Evolutionary conservation across 192 early-diverging fungal genomes (phyloP), one percentile per base, ranked within the genome.

Genomic region (Backusella parvicylindrica): DNA sequence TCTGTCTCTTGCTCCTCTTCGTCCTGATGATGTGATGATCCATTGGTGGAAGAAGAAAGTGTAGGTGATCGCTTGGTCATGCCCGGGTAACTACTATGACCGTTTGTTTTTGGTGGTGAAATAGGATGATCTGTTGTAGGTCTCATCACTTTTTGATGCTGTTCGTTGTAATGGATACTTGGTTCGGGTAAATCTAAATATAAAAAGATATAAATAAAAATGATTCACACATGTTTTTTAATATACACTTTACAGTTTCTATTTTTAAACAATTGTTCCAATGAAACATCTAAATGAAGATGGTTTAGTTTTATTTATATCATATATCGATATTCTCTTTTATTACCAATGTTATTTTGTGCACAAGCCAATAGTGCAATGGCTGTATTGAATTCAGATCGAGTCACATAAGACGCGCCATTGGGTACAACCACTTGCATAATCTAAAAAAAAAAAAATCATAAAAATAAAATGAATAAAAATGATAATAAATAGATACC

Each of bases 261-360:
- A 76, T 90, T 89, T 37, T 84, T 82, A 50, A 84, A 80, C 15
- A 94, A 70, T 50, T 83, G 86, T 41, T 91, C 89, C 40, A 92
- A 81, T 8, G 92, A 86, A 28, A 90, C 81, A 64, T 88, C 83
- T 84, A 38, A 40, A 33, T 28, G 11, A 18, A 18, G 31, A 75
- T 31, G 36, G 9, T 36, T 7, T 68, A 11, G 6, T 60, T 9
- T 60, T 31, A 26, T 60, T n/a, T n/a, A 28, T 37, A 60, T 64
- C 3, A 7, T 7, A 8, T 30, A 7, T 23, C 36, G 12, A 28
- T 70, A 33, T 64, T 26, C 7, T 13, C 53, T 6, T 71, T n/a
- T 16, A 21, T 72, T 80, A 86, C 84, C 80, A 86, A 93, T 91
- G 82, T 92, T 88, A 78, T 94, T 92, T 74, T 94, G 93, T 9